Evolutionary conservation across 1,139 yeast species (phyloP).

Genomic region (Debaryomycetaceae sp.): DNA sequence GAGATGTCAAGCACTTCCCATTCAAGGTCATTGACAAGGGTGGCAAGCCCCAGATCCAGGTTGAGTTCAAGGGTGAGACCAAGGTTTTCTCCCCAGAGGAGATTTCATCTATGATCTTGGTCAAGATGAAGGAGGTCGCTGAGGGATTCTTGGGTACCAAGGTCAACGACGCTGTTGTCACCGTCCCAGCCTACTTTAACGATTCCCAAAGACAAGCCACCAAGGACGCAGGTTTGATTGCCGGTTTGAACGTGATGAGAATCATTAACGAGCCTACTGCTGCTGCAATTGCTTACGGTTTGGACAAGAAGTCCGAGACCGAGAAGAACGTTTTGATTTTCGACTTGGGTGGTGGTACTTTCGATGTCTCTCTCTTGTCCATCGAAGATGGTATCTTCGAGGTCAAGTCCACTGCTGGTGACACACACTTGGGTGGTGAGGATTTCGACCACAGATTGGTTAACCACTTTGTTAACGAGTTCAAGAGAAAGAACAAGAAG

Average conservation of each 20-base stretch:
- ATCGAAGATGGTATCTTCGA: slow-evolving; percentile 87
- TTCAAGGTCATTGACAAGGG: slow-evolving; percentile 54
- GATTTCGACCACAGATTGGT: slow-evolving; percentile 41
- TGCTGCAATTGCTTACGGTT: slow-evolving; percentile 96
- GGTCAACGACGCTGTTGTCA: slow-evolving; percentile 69
- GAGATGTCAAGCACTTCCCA: slow-evolving; percentile 62
- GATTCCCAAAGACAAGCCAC: slow-evolving; percentile 99
- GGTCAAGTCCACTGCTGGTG: slow-evolving; percentile 87
- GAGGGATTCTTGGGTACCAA: slow-evolving; percentile 59
- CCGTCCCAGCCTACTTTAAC: slow-evolving; percentile 97
- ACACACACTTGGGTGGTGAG: slow-evolving; percentile 88
- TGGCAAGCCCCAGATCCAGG: slow-evolving; percentile 60
- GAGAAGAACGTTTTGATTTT: slow-evolving; percentile 84
- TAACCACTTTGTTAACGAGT: slow-evolving; percentile 32
- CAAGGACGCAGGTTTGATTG: slow-evolving; percentile 97
- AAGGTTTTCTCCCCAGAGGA: slow-evolving; percentile 65
- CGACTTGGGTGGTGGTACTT: slow-evolving; percentile 89
- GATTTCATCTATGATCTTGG: slow-evolving; percentile 63
- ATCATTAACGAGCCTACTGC: slow-evolving; percentile 99
- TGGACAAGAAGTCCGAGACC: slow-evolving; percentile 70
- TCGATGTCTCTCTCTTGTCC: slow-evolving; percentile 80
- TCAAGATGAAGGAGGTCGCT: slow-evolving; percentile 66
- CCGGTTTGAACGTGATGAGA: slow-evolving; percentile 92
- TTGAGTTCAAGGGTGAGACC: slow-evolving; percentile 64
- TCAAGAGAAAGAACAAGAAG: slow-evolving; percentile 40